A percentile compares a stretch with the other conserved stretches of the same genome.
Conservation (phyloP, 352 stramenopile species). For the Phytophthora palmivora region DNA sequence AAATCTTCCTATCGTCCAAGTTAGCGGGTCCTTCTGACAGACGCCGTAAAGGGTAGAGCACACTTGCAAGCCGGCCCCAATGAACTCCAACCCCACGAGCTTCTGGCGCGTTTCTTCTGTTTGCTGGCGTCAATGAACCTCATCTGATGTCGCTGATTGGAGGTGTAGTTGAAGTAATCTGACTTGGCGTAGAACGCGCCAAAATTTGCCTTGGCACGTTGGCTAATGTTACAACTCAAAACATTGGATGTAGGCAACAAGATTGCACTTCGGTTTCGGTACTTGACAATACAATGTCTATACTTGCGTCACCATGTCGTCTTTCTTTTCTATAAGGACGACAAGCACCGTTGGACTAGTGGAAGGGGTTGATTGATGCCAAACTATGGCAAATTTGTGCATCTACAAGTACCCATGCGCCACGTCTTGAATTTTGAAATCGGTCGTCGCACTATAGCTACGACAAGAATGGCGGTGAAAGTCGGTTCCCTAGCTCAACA, state of each 20-base stretch:
- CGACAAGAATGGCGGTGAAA: neutral
- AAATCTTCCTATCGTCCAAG: too few species aligned
- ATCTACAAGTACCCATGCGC: neutral
- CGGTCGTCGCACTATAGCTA: neutral
- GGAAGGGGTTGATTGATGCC: neutral
- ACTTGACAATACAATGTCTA: neutral
- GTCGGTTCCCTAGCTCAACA: neutral
- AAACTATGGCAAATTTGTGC: neutral
- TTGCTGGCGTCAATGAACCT: neutral
- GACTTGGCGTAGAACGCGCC: neutral
- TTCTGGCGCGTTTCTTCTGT: neutral
- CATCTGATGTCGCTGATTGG: neutral
- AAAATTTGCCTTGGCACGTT: neutral
- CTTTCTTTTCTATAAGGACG: constrained; percentile 7
- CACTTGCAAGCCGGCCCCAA: too few species aligned
- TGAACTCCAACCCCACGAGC: neutral
- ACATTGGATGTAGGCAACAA: neutral
- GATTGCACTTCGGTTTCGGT: neutral
- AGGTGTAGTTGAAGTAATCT: too few species aligned
- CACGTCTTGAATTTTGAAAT: neutral
- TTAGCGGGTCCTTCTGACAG: too few species aligned
- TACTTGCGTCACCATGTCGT: neutral
- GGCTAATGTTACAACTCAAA: neutral
- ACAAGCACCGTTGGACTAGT: neutral
- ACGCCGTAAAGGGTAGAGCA: neutral